Base-by-base conservation (phyloP, 306 rosid species). In the Quercus parvula region DNA sequence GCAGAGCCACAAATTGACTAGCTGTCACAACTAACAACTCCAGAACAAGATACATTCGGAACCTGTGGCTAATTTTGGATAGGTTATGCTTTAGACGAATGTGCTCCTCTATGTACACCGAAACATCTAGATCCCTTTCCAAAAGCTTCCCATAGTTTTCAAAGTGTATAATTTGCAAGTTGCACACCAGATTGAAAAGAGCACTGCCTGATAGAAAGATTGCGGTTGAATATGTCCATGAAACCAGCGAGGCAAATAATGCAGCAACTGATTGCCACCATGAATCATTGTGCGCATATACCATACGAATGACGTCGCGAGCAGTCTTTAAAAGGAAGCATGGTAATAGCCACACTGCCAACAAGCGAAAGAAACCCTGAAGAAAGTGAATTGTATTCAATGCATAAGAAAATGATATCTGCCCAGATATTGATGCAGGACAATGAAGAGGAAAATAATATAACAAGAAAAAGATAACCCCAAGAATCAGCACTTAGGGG, bases 41-140 rank as follows among this genome's bases (percentile, higher is more conserved):
- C 5, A 87, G 64, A 54, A 85, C 84, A 10, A 87, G 87, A 83
- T 71, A 82, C 10, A 85, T 78, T 30, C 91, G 66, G 70, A 87
- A 87, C 77, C 91, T 71, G 77, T 87, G 91, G 82, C 91, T 87
- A 22, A 87, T 87, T 66, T 87, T 87, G 22, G 91, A 85, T 18
- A 87, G 79, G 55, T 87, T 71, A 35, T 78, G 81, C 2, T 75
- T 74, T 18, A 87, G 81, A 64, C 84, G 83, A 41, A 75, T 38
- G 72, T 87, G 89, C 33, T 87, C 91, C 27, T 83, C 89, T 2
- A 87, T 83, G 25, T 77, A 85, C 6, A 73, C 35, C 5, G 79
- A 77, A 73, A 87, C 85, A 61, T 87, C 89, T 30, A 79, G 20
- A 35, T 87, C 91, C 51, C 77, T 82, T 59, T 87, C 89, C 11